Conservation (phyloP, 352 stramenopile genomes). For the Globisporangium uncinulatum region DNA sequence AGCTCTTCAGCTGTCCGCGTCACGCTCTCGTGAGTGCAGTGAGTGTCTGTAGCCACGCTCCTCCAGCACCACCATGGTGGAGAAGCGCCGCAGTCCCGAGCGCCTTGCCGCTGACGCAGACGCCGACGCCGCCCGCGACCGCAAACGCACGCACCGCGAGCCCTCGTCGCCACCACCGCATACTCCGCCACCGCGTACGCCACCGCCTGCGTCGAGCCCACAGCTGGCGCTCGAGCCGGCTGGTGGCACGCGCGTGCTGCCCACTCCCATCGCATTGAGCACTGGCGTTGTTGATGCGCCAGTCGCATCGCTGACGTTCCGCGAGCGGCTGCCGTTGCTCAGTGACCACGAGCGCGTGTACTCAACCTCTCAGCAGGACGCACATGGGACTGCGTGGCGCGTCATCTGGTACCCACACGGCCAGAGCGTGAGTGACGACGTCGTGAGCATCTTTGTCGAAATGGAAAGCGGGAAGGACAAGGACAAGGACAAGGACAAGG, state of each 20-base stretch:
- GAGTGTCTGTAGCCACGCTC: neutral
- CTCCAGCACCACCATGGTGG: neutral
- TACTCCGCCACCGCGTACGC: neutral
- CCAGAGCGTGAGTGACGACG: constrained; percentile 27
- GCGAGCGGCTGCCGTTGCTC: constrained; percentile 36
- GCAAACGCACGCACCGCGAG: neutral
- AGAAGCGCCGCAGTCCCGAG: constrained; percentile 2
- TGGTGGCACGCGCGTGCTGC: constrained; percentile 16
- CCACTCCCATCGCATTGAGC: constrained; percentile 1
- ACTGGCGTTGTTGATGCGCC: neutral
- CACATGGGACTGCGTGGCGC: constrained; percentile 38
- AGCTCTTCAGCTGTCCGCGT: too few relatives aligned
- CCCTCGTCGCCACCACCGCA: neutral
- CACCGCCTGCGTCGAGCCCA: neutral
- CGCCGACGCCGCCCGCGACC: neutral
- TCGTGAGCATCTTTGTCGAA: constrained; percentile 58
- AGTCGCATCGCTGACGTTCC: constrained; percentile 19
- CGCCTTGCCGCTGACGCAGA: neutral
- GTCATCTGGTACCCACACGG: constrained; percentile 63
- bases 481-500: neutral
- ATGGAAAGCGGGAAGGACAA: constrained; percentile 22
- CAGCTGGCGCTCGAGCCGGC: constrained; percentile 17
- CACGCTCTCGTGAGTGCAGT: too few relatives aligned
- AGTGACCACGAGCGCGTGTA: constrained; percentile 23
- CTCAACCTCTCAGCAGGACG: constrained; percentile 30